These are phyloP conservation scores for Crithidia sp. DNA, from an alignment of 208 protist species.

Conservation along the genomic window DNA sequence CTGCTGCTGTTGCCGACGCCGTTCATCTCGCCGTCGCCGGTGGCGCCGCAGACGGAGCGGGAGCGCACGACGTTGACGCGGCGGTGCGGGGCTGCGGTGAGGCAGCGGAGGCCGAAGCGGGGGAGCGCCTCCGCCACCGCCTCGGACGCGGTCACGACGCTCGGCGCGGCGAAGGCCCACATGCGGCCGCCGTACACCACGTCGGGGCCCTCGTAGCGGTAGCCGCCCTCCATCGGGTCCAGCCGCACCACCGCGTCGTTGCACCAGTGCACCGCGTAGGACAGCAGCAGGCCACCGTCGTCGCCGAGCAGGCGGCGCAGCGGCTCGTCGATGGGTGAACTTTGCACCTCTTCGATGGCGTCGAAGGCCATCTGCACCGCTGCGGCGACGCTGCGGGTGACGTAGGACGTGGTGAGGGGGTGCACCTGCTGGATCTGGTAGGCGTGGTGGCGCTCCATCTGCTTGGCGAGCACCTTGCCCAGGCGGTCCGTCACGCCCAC, in stretches of 20 bases:
- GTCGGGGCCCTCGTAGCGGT: slow-evolving; percentile 75
- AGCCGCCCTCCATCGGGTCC: slow-evolving; percentile 37
- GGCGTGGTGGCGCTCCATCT: slow-evolving; percentile 48
- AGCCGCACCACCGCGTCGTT: slow-evolving; percentile 61
- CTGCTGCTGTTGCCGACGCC: slow-evolving; percentile 2
- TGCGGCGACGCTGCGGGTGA: slow-evolving; percentile 48
- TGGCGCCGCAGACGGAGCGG: slow-evolving; percentile 16
- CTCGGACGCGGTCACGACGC: slow-evolving; percentile 57
- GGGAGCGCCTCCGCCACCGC: slow-evolving; percentile 8
- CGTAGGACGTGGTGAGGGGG: slow-evolving; percentile 67
- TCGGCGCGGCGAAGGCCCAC: slow-evolving; percentile 75
- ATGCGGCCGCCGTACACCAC: slow-evolving; percentile 31
- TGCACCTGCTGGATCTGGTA: slow-evolving; percentile 79
- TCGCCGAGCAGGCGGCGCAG: slow-evolving; percentile 65
- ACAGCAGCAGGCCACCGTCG: slow-evolving; percentile 55
- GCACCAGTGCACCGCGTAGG: slow-evolving; percentile 86
- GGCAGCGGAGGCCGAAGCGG: slow-evolving; percentile 22
- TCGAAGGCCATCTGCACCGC: slow-evolving; percentile 68
- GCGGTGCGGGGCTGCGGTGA: slow-evolving; percentile 6
- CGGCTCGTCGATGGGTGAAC: slow-evolving; percentile 50
- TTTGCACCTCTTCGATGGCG: slow-evolving; percentile 61
- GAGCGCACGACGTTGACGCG: slow-evolving; percentile 21
- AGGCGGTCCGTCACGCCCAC: slow-evolving; percentile 57
- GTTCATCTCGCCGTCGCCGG: slow-evolving; percentile 14
- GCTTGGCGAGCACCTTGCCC: slow-evolving; percentile 32